Conservation (phyloP, 352 stramenopile species). For the Pythium phragmitis region DNA sequence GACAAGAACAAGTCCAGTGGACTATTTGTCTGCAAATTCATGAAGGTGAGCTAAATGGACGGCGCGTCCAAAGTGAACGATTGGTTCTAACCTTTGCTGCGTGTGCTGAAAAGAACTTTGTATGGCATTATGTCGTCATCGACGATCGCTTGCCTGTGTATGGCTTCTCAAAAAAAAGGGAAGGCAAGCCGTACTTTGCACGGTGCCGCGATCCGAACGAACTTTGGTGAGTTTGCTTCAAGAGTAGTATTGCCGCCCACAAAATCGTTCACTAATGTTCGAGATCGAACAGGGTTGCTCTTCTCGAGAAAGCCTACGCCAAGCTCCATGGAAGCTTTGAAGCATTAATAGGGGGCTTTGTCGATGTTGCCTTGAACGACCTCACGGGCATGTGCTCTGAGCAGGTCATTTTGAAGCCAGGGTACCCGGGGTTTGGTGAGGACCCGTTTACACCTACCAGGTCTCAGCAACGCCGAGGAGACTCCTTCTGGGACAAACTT, state of each 20-base stretch:
- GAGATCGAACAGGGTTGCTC: conserved; percentile 54
- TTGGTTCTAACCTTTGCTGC: neutral
- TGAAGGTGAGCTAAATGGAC: conserved; percentile 62
- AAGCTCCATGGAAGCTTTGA: conserved; percentile 92
- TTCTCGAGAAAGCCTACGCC: conserved; percentile 92
- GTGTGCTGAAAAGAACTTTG: conserved; percentile 61
- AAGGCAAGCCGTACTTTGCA: conserved; percentile 83
- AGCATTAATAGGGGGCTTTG: conserved; percentile 85
- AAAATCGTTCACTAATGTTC: neutral
- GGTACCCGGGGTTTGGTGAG: conserved; percentile 76
- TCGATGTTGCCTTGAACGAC: conserved; percentile 89
- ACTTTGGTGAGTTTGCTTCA: conserved; percentile 53
- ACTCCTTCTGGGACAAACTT: conserved; percentile 84
- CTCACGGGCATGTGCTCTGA: conserved; percentile 89
- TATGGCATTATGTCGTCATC: conserved; percentile 92
- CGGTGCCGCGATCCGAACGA: conserved; percentile 85
- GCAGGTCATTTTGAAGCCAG: conserved; percentile 84
- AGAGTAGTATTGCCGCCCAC: neutral
- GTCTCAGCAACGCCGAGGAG: conserved; percentile 42
- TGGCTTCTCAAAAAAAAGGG: conserved; percentile 74
- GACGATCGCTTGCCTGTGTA: conserved; percentile 88
- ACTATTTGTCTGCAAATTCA: conserved; percentile 90
- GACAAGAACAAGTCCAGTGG: conserved; percentile 76
- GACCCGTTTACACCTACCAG: conserved; percentile 53
- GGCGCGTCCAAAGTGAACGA: neutral